Percentiles rank a stretch among this genome's conserved stretches.
These are phyloP conservation scores for Fragilariopsis cylindrus DNA, from an alignment of 108 stramenopile species.

Conservation along the genomic window DNA sequence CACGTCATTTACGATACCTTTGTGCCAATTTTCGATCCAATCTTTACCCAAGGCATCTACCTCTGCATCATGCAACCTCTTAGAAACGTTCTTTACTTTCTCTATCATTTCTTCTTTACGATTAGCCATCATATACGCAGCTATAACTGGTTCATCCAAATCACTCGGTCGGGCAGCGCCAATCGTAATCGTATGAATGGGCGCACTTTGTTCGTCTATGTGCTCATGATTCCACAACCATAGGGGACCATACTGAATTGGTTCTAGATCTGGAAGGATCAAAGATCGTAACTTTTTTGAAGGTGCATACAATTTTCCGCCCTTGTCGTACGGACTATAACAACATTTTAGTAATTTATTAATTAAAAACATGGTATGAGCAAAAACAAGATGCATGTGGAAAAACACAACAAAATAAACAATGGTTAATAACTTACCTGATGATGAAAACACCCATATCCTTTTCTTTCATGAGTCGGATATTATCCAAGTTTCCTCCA, in stretches of 20 bases:
- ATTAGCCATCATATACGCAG: slow-evolving; percentile 42
- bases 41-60: slow-evolving; percentile 68
- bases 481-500: slow-evolving; percentile 61
- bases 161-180: slow-evolving; percentile 79
- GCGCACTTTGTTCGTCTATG: slow-evolving; percentile 31
- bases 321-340: slow-evolving; percentile 90
- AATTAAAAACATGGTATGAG: slow-evolving; percentile 49
- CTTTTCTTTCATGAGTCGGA: slow-evolving; percentile 61
- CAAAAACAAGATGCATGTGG: background rate
- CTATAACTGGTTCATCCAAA: slow-evolving; percentile 68
- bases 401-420: background rate
- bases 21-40: slow-evolving; percentile 66
- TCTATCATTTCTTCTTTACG: slow-evolving; percentile 38
- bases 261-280: slow-evolving; percentile 77
- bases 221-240: slow-evolving; percentile 66
- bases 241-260: slow-evolving; percentile 57
- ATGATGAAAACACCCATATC: slow-evolving; percentile 68
- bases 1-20: slow-evolving; percentile 38
- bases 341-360: too few relatives aligned
- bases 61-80: slow-evolving; percentile 53
- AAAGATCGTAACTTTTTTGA: slow-evolving; percentile 64
- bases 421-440: background rate
- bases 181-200: slow-evolving; percentile 61
- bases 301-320: slow-evolving; percentile 73
- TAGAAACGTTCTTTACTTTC: slow-evolving; percentile 25